These are phyloP conservation scores for Hericium erinaceus DNA, from an alignment of 768 basidiomycete species.

Conservation along the genomic window DNA sequence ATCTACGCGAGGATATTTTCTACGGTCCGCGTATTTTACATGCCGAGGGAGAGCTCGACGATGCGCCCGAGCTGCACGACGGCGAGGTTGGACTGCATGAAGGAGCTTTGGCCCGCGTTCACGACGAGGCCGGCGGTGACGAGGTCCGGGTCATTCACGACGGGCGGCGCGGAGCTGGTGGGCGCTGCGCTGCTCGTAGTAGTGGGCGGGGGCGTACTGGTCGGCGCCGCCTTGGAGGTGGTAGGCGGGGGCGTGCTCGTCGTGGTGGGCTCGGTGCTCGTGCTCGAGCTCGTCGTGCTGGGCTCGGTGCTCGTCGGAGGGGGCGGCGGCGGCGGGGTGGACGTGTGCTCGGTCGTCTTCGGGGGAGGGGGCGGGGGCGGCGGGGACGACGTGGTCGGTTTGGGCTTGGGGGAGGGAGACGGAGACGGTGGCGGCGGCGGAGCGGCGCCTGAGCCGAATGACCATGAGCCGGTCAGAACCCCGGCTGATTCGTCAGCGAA, in stretches of 20 bases:
- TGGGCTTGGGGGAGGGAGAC: constrained; percentile 1
- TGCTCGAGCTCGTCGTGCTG: not conserved
- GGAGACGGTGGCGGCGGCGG: constrained; percentile 1
- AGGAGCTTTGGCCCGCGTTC: constrained; percentile 8
- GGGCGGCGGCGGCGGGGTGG: constrained; percentile 5
- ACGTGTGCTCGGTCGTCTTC: not conserved
- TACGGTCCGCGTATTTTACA: not conserved
- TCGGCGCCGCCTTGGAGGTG: constrained; percentile 1
- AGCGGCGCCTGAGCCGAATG: constrained; percentile 16
- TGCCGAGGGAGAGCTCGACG: not conserved
- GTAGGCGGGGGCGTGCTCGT: constrained; percentile 5
- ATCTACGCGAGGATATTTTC: not conserved
- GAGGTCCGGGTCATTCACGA: constrained; percentile 2
- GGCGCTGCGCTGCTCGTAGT: constrained; percentile 1
- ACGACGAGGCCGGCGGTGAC: constrained; percentile 7
- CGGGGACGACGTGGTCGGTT: not conserved
- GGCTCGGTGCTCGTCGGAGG: constrained; percentile 3
- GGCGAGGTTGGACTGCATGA: constrained; percentile 17
- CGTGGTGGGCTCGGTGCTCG: not conserved
- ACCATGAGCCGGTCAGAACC: constrained; percentile 43
- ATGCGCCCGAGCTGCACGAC: constrained; percentile 13
- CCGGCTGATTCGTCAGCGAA: constrained; percentile 37
- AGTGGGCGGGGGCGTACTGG: not conserved
- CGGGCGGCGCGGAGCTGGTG: constrained; percentile 1
- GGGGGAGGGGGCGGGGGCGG: constrained; percentile 5